A percentile compares a stretch with the other conserved stretches of the same genome.
These are phyloP conservation scores for Naematelia encephala DNA, from an alignment of 768 basidiomycete genomes.

Conservation along the genomic window DNA sequence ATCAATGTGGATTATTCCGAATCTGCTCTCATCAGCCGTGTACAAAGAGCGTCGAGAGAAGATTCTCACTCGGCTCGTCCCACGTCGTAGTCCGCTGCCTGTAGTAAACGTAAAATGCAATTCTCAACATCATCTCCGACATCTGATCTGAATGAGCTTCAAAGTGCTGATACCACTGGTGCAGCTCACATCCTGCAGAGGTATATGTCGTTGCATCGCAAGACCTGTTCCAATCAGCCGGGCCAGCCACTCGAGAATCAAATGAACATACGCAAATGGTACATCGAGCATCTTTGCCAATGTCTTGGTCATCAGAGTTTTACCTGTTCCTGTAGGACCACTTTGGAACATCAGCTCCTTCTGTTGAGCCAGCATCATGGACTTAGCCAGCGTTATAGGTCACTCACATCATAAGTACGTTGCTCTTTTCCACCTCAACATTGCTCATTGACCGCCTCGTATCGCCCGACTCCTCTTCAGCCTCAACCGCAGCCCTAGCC, in stretches of 20 bases:
- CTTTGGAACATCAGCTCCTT: slow-evolving; percentile 17
- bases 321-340: slow-evolving; percentile 59
- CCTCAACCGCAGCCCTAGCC: slow-evolving; percentile 8
- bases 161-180: too few species aligned
- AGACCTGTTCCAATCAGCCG: slow-evolving; percentile 23
- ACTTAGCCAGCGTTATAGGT: not conserved
- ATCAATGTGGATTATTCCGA: slow-evolving; percentile 93
- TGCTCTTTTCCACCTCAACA: slow-evolving; percentile 77
- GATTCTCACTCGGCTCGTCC: slow-evolving; percentile 67
- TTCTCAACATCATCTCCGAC: slow-evolving; percentile 96
- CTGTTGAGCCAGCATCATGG: too few species aligned
- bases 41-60: not conserved
- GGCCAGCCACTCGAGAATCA: not conserved
- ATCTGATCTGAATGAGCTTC: slow-evolving; percentile 56
- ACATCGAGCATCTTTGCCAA: slow-evolving; percentile 88
- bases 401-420: slow-evolving; percentile 82
- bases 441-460: slow-evolving; percentile 23
- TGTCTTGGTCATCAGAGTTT: slow-evolving; percentile 85
- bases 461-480: slow-evolving; percentile 6
- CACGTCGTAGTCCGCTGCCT: slow-evolving; percentile 87
- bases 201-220: slow-evolving; percentile 89
- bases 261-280: slow-evolving; percentile 65
- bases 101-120: slow-evolving; percentile 78
- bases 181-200: slow-evolving; percentile 55
- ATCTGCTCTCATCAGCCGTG: slow-evolving; percentile 53